Evolutionary conservation across 179 eudicot species (phyloP).

Genomic region (Spergularia azorica): DNA sequence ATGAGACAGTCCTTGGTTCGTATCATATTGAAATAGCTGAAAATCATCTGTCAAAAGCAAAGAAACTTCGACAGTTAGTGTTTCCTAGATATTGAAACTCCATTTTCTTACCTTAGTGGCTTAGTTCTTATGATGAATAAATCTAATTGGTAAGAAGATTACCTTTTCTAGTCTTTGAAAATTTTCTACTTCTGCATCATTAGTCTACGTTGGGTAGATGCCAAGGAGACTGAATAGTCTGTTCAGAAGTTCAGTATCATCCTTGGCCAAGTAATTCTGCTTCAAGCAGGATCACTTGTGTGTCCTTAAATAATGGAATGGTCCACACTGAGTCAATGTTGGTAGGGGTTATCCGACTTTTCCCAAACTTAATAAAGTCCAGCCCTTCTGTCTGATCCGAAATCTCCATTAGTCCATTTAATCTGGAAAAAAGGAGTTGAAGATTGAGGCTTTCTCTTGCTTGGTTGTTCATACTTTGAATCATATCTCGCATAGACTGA

Average conservation of each 20-base stretch:
- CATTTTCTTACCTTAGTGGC: neutral
- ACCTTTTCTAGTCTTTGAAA: neutral
- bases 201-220: neutral
- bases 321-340: too few species aligned
- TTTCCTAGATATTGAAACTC: neutral
- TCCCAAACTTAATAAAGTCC: too few species aligned
- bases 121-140: neutral
- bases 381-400: too few species aligned
- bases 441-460: too few species aligned
- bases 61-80: neutral
- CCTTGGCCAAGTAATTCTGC: neutral
- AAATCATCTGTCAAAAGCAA: neutral
- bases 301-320: too few species aligned
- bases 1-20: neutral
- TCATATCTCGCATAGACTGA: too few species aligned
- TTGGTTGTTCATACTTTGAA: too few species aligned
- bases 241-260: neutral
- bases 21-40: neutral
- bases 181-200: neutral
- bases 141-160: neutral
- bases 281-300: too few species aligned
- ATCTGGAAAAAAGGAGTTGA: too few species aligned
- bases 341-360: too few species aligned
- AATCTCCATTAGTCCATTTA: too few species aligned
- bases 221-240: neutral